Evolutionary conservation across 2,329 filamentous ascomycete species (phyloP).

Genomic region (Thielaviopsis populi): DNA sequence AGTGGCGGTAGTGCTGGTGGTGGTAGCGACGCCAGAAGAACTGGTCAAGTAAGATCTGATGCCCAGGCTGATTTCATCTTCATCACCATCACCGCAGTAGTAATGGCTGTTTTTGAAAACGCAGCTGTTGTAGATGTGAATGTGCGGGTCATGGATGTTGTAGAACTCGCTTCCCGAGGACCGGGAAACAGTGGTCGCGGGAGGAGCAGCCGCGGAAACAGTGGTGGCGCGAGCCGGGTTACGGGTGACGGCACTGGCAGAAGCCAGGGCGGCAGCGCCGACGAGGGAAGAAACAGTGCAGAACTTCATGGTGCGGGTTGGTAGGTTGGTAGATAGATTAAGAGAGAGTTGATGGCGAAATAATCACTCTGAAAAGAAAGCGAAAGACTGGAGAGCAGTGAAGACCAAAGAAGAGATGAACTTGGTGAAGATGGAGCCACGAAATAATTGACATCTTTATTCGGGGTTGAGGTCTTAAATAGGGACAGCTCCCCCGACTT

Average conservation of each 20-base stretch:
- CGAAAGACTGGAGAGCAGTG: background rate
- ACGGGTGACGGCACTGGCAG: too few species aligned
- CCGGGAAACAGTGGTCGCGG: background rate
- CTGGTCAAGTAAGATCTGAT: background rate
- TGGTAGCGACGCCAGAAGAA: background rate
- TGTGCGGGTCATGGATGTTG: background rate
- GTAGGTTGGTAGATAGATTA: background rate
- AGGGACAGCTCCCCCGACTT: background rate
- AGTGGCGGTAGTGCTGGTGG: background rate
- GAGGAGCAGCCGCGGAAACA: too few species aligned
- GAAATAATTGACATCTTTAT: background rate
- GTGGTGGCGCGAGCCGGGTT: too few species aligned
- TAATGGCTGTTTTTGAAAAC: background rate
- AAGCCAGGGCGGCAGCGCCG: background rate
- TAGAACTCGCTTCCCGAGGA: background rate
- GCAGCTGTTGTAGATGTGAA: background rate
- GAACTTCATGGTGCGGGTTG: constrained; percentile 1
- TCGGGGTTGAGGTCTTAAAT: background rate
- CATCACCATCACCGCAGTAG: background rate
- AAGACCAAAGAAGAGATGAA: background rate
- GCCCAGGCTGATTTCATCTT: too few species aligned
- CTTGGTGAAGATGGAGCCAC: background rate
- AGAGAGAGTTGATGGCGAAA: background rate
- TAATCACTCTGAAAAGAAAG: background rate
- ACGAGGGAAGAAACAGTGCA: background rate